These are phyloP conservation scores for Rubia tinctorum DNA, from an alignment of 305 asterid genomes.

Conservation along the genomic window DNA sequence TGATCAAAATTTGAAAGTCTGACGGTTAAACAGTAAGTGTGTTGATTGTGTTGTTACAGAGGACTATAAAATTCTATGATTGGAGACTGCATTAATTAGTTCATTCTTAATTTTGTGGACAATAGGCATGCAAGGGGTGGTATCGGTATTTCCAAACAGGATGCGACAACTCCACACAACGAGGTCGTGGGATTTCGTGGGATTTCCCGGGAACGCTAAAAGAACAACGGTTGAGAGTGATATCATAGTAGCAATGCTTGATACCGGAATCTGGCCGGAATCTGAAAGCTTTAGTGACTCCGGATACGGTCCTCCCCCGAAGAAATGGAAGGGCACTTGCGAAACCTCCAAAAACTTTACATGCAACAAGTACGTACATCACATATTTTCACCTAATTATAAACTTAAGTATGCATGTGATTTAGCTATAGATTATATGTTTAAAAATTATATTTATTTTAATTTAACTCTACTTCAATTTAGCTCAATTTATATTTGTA, in stretches of 20 bases:
- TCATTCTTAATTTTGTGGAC: not conserved
- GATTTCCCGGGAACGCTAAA: slow-evolving; percentile 37
- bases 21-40: too few species aligned
- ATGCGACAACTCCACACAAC: slow-evolving; percentile 60
- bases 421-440: too few species aligned
- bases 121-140: slow-evolving; percentile 61
- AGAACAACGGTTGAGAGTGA: slow-evolving; percentile 48
- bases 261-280: slow-evolving; percentile 85
- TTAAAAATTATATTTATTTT: too few species aligned
- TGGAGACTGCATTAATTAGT: not conserved
- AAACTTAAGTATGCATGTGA: too few species aligned
- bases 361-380: slow-evolving; percentile 83
- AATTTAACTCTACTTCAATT: too few species aligned
- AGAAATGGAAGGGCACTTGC: slow-evolving; percentile 68
- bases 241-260: slow-evolving; percentile 57
- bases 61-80: too few species aligned
- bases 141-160: slow-evolving; percentile 57
- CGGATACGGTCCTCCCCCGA: slow-evolving; percentile 46
- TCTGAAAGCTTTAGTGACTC: slow-evolving; percentile 48
- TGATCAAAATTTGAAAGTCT: too few species aligned
- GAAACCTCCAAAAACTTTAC: slow-evolving; percentile 59
- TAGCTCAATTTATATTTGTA: too few species aligned
- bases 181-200: slow-evolving; percentile 77
- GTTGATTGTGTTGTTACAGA: too few species aligned
- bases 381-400: too few species aligned